A percentile compares a stretch with the other conserved stretches of the same genome.
These are phyloP conservation scores for Aspergillus amoenus DNA, from an alignment of 2,329 filamentous ascomycete species.

Conservation along the genomic window DNA sequence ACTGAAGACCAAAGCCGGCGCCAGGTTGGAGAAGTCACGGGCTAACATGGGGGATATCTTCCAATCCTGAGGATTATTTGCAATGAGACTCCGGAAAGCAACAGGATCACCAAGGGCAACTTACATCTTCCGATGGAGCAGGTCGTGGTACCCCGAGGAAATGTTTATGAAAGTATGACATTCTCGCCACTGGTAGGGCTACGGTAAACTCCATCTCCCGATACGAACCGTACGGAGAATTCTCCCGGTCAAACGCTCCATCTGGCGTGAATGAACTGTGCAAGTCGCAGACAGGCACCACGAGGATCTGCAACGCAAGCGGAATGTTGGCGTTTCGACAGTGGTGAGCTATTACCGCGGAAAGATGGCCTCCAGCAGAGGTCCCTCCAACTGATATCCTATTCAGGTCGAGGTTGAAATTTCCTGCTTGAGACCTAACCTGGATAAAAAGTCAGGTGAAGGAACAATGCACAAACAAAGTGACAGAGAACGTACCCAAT, in stretches of 20 bases:
- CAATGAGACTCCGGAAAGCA: slow-evolving; percentile 11
- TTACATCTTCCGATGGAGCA: slow-evolving; percentile 33
- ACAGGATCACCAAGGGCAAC: slow-evolving; percentile 7
- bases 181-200: slow-evolving; percentile 36
- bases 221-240: slow-evolving; percentile 41
- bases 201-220: slow-evolving; percentile 39
- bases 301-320: slow-evolving; percentile 38
- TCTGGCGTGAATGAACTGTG: slow-evolving; percentile 37
- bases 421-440: slow-evolving; percentile 30
- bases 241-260: slow-evolving; percentile 34
- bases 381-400: slow-evolving; percentile 39
- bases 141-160: slow-evolving; percentile 41
- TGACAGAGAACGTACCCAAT: slow-evolving; percentile 31
- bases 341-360: slow-evolving; percentile 39
- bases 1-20: slow-evolving; percentile 40
- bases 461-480: neutral
- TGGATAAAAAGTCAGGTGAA: slow-evolving; percentile 16
- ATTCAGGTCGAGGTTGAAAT: slow-evolving; percentile 36
- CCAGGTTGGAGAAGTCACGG: slow-evolving; percentile 34
- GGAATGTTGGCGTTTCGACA: slow-evolving; percentile 39
- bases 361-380: slow-evolving; percentile 42
- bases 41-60: slow-evolving; percentile 44
- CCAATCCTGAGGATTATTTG: slow-evolving; percentile 34
- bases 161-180: slow-evolving; percentile 41
- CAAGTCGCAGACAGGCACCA: slow-evolving; percentile 39